Evolutionary conservation across 441 rosid genomes (phyloP).

Genomic region (Euphorbia schlechtendalii): DNA sequence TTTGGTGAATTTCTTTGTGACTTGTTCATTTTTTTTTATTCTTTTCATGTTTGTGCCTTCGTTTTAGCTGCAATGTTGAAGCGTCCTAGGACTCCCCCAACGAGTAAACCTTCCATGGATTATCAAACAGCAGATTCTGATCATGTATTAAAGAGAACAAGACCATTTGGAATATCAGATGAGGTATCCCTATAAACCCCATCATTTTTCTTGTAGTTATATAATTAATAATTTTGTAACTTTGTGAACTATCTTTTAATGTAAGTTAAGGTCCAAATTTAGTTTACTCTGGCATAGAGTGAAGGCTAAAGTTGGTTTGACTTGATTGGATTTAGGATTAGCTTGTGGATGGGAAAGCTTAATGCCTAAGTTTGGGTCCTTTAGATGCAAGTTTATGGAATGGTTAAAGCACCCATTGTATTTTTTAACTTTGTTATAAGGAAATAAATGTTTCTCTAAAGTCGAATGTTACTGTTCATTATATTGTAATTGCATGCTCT

Average conservation of each 20-base stretch:
- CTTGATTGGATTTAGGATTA: not conserved
- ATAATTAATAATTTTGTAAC: not conserved
- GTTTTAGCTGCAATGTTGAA: constrained; percentile 51
- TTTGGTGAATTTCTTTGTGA: constrained; percentile 7
- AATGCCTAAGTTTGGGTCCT: not conserved
- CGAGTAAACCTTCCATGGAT: constrained; percentile 62
- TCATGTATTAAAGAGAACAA: constrained; percentile 73
- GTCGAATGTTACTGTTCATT: not conserved
- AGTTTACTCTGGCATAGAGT: not conserved
- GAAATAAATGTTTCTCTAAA: not conserved
- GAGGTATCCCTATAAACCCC: constrained; percentile 39
- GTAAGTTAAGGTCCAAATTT: not conserved
- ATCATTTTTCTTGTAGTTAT: constrained; percentile 14
- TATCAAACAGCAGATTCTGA: constrained; percentile 88
- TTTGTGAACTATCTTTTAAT: not conserved
- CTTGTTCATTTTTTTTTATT: constrained; percentile 20
- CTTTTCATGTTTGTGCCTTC: constrained; percentile 40
- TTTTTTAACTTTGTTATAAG: not conserved
- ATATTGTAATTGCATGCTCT: constrained; percentile 4
- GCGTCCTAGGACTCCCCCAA: constrained; percentile 94
- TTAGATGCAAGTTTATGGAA: not conserved
- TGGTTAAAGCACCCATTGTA: not conserved
- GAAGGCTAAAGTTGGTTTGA: constrained; percentile 4
- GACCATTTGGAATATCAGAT: constrained; percentile 91
- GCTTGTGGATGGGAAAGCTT: not conserved